Evolutionary conservation across 371 early-diverging fungal genomes (phyloP).

Genomic region (Paraphysoderma sedebokerense): DNA sequence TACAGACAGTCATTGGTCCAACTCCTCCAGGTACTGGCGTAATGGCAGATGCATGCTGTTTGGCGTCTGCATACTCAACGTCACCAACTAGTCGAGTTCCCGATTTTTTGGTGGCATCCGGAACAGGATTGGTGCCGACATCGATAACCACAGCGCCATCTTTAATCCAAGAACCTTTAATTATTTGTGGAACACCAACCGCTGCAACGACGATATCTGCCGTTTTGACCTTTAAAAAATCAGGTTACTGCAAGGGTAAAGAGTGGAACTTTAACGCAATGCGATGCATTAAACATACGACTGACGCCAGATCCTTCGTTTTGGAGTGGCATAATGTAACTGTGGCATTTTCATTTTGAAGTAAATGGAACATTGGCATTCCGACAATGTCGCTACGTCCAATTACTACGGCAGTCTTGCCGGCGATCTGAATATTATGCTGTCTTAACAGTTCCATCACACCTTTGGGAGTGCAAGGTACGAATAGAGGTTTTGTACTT

Average conservation of each 20-base stretch:
- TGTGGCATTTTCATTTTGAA: slow-evolving; percentile 62
- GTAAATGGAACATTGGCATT: slow-evolving; percentile 64
- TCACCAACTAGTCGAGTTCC: slow-evolving; percentile 85
- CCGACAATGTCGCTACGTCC: slow-evolving; percentile 93
- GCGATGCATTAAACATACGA: slow-evolving; percentile 23
- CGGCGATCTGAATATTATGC: slow-evolving; percentile 41
- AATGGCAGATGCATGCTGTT: slow-evolving; percentile 47
- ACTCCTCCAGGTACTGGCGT: slow-evolving; percentile 95
- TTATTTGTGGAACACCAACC: slow-evolving; percentile 53
- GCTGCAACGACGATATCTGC: slow-evolving; percentile 86
- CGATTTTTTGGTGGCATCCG: slow-evolving; percentile 65
- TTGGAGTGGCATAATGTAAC: slow-evolving; percentile 82
- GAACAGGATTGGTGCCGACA: slow-evolving; percentile 79
- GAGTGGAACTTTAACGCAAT: not conserved
- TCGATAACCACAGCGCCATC: slow-evolving; percentile 81
- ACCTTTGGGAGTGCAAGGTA: slow-evolving; percentile 89
- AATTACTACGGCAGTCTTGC: slow-evolving; percentile 73
- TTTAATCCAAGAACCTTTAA: slow-evolving; percentile 83
- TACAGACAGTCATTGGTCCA: slow-evolving; percentile 94
- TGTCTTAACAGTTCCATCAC: slow-evolving; percentile 62
- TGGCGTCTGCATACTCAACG: slow-evolving; percentile 59
- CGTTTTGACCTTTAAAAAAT: slow-evolving; percentile 19
- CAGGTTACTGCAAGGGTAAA: not conserved
- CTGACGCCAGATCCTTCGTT: slow-evolving; percentile 48
- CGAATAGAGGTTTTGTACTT: slow-evolving; percentile 51